Conservation (phyloP, 306 rosid species). For the Geum urbanum region DNA sequence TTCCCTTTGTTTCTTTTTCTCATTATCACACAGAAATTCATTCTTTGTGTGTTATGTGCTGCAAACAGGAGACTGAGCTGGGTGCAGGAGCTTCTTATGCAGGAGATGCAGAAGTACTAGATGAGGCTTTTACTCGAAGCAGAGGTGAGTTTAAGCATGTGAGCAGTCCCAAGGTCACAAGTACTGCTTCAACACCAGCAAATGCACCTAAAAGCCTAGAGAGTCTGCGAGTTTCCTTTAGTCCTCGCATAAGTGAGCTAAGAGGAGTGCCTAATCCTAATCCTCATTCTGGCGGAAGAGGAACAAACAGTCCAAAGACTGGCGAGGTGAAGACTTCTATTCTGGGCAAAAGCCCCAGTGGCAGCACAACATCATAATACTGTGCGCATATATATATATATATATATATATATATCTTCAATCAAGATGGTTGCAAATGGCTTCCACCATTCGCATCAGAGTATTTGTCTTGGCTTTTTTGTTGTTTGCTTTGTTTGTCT, state of each 20-base stretch:
- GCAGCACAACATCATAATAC: conserved; percentile 26
- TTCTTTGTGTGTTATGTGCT: conserved; percentile 6
- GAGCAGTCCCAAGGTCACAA: conserved; percentile 71
- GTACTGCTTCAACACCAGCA: conserved; percentile 70
- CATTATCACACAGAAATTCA: neutral
- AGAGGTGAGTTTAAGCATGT: conserved; percentile 88
- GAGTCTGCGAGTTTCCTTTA: conserved; percentile 50
- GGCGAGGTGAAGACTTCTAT: conserved; percentile 46
- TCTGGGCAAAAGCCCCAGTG: conserved; percentile 69
- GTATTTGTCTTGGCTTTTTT: conserved; percentile 20
- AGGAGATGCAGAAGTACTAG: conserved; percentile 76
- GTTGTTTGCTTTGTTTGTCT: conserved; percentile 14
- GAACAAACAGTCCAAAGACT: conserved; percentile 49
- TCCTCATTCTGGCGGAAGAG: conserved; percentile 63
- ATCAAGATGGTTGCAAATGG: conserved; percentile 22
- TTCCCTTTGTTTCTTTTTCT: neutral
- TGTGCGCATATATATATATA: neutral
- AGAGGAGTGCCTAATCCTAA: conserved; percentile 56
- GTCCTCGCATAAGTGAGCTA: conserved; percentile 58
- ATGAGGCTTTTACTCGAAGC: conserved; percentile 84
- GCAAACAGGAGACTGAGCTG: conserved; percentile 67
- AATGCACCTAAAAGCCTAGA: conserved; percentile 38
- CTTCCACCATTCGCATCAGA: neutral
- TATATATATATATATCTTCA: neutral
- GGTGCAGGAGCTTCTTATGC: conserved; percentile 54